A percentile compares a stretch with the other conserved stretches of the same genome.
These are phyloP conservation scores for Cyberlindnera xylosilytica DNA, from an alignment of 805 yeast species.

Conservation along the genomic window DNA sequence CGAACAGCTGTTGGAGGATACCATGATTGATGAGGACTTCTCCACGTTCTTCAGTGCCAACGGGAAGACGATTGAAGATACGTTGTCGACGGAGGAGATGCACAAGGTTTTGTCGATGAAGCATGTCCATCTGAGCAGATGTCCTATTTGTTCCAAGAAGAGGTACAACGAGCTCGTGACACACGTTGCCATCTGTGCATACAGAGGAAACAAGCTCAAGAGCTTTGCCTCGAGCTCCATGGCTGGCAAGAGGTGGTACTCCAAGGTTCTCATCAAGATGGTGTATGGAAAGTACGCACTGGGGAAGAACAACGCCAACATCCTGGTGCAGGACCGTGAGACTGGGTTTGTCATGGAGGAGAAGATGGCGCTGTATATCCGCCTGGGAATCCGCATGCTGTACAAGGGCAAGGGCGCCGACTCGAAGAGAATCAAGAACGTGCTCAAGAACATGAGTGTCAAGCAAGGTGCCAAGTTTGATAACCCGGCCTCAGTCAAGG, in stretches of 20 bases:
- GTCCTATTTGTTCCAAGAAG: constrained; percentile 83
- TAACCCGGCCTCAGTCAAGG: constrained; percentile 56
- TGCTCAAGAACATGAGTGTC: constrained; percentile 62
- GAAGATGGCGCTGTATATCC: constrained; percentile 83
- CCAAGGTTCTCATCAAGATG: constrained; percentile 75
- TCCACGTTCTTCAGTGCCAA: constrained; percentile 16
- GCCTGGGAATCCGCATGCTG: constrained; percentile 80
- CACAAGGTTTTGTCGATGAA: constrained; percentile 47
- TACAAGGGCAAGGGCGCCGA: constrained; percentile 74
- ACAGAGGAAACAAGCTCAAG: constrained; percentile 70
- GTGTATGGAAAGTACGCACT: constrained; percentile 85
- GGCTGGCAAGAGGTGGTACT: constrained; percentile 88
- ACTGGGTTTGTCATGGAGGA: constrained; percentile 92
- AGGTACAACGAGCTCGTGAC: constrained; percentile 72
- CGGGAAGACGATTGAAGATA: constrained; percentile 31
- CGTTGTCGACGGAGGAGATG: constrained; percentile 52
- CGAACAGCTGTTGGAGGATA: constrained; percentile 32
- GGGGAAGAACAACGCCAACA: constrained; percentile 91
- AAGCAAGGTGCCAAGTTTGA: constrained; percentile 89
- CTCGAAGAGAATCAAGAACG: constrained; percentile 52
- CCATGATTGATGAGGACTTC: constrained; percentile 22
- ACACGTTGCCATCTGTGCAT: constrained; percentile 84
- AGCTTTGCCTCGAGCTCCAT: constrained; percentile 74
- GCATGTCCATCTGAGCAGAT: constrained; percentile 39
- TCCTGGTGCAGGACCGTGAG: constrained; percentile 85